A percentile compares a stretch with the other conserved stretches of the same genome.
phyloP scores from a whole-genome alignment of 129 eudicot species.

The Flaveria sonorensis region DNA sequence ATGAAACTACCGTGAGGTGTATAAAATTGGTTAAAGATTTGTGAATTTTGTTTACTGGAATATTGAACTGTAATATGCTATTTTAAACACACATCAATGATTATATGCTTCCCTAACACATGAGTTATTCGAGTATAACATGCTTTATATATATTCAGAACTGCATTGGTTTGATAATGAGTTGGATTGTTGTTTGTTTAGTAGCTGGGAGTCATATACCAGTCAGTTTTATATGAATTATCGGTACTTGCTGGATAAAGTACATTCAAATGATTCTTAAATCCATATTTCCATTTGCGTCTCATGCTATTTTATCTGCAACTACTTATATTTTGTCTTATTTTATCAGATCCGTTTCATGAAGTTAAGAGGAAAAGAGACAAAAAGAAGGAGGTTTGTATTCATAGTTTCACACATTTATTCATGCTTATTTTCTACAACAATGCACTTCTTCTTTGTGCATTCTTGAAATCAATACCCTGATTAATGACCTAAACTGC shows the following conservation, averaged over 20 bases:
- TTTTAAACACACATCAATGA: neutral
- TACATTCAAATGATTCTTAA: neutral
- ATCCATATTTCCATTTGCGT: neutral
- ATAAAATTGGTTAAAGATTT: neutral
- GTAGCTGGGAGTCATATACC: neutral
- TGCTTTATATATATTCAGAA: neutral
- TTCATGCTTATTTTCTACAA: neutral
- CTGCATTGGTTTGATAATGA: neutral
- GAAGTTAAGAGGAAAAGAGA: conserved; percentile 85
- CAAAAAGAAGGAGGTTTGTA: conserved; percentile 70
- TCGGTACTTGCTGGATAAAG: neutral
- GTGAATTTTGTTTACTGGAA: neutral
- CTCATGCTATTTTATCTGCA: neutral
- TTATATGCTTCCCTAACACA: neutral
- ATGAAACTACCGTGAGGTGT: neutral
- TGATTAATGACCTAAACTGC: conserved; percentile 9
- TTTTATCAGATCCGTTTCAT: conserved; percentile 69
- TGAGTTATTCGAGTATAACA: too few relatives aligned
- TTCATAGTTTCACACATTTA: neutral
- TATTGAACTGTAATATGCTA: neutral
- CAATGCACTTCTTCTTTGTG: neutral
- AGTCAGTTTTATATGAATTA: neutral
- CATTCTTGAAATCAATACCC: neutral
- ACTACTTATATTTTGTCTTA: conserved; percentile 17
- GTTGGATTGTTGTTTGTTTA: neutral